Percentiles rank a stretch among this genome's conserved stretches.
phyloP scores from a whole-genome alignment of 2,329 filamentous ascomycete species.

The Penicillium corylophilum region DNA sequence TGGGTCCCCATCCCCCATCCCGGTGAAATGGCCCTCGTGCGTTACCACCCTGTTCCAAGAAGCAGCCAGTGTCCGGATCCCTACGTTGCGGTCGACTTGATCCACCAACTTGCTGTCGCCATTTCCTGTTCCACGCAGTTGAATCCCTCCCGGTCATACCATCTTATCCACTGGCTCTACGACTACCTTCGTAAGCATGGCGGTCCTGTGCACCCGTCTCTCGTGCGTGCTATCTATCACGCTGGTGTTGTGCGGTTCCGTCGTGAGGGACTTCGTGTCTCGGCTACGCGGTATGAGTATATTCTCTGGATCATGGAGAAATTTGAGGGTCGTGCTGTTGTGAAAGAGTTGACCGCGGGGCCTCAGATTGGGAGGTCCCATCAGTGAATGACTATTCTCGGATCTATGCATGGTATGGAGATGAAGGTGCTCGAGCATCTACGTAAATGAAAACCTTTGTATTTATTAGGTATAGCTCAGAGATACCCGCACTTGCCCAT shows the following conservation, averaged over 20 bases:
- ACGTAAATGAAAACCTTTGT: not conserved
- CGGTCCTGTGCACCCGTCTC: conserved; percentile 42
- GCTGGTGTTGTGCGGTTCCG: conserved; percentile 49
- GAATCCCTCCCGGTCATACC: conserved; percentile 43
- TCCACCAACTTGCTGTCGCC: conserved; percentile 47
- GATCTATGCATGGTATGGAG: not conserved
- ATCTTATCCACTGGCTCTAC: conserved; percentile 50
- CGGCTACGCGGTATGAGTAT: conserved; percentile 40
- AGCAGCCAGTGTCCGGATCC: conserved; percentile 30
- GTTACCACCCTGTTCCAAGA: conserved; percentile 23
- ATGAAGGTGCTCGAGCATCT: not conserved
- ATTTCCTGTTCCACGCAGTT: conserved; percentile 41
- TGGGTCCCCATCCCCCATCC: conserved; percentile 26
- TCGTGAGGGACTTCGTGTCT: conserved; percentile 35
- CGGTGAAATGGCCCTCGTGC: conserved; percentile 26
- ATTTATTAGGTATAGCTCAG: conserved; percentile 8
- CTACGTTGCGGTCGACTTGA: conserved; percentile 41
- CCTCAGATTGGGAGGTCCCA: conserved; percentile 17
- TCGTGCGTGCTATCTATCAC: conserved; percentile 52
- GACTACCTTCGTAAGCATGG: conserved; percentile 43
- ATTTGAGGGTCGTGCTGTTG: conserved; percentile 46
- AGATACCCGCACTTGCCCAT: conserved; percentile 11
- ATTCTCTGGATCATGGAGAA: conserved; percentile 45
- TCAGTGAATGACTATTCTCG: not conserved
- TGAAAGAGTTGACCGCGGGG: conserved; percentile 27